Base-by-base conservation (phyloP, 2,329 filamentous ascomycete species). In the Trichoderma sp. region DNA sequence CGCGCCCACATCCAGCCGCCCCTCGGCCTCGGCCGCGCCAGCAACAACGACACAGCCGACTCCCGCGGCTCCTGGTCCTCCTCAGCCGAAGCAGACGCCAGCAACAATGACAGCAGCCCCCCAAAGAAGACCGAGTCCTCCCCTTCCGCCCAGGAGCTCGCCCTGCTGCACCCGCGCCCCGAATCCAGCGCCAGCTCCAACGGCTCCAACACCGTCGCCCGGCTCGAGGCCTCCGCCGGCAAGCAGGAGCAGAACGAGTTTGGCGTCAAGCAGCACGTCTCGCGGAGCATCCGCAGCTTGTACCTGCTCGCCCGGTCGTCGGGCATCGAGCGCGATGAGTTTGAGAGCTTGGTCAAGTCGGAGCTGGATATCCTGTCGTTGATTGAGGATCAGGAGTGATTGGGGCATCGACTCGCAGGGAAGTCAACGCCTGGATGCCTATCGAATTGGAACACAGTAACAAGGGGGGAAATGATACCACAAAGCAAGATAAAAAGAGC, bases 231-330 rank as follows among this genome's bases (percentile, higher is more conserved):
- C 56, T 80, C 78, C 17, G 85, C 84, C 2, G 81, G 80, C 45
- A 81, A 80, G 68, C 83, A 84, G 69, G 85, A 87, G 66, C 85
- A 88, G 70, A 86, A 82, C 63, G 90, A 93, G 76, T 85, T 90
- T 63, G 90, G 88, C 15, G 86, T 95, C 63, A 90, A 90, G 76
- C 89, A 93, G 76, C 91, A 94, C 76, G 87, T 95, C 51, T 88
- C 88, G 43, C 88, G 89, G 9, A 90, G 88, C 72, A 85, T 95
- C 64, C 90, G 91, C 80, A 93, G 89, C 75, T 76, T 95, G 69
- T 94, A 87, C 75, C 78, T 90, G 69, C 77, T 95, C 67, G 88
- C 90, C 26, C 85, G 84, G 48, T 83, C 88, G 1, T 87, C 87
- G 24, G 91, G 91, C 0, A 93, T 95, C 69, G 86, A 90, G 58